Evolutionary conservation across 2,329 filamentous ascomycete species (phyloP), one percentile per base, ranked within the genome.

Genomic region (Didymella glomerata): DNA sequence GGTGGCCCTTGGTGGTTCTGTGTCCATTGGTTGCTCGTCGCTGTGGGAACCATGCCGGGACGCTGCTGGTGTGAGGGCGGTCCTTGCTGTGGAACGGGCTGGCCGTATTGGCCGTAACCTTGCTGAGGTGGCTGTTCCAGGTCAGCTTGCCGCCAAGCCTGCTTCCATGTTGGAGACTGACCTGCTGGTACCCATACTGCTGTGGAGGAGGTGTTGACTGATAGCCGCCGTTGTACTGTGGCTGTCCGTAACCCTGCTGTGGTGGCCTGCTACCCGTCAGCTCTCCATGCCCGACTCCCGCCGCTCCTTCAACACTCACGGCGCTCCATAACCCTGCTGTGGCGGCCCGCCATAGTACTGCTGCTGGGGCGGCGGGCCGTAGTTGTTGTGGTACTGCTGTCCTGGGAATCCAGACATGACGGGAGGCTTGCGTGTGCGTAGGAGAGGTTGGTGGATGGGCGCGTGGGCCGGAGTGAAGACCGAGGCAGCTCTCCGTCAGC

Each of bases 1-100:
- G 88, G 83, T 49, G 91, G 90, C 9, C 80, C 85, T 65, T 76
- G 76, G 49, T 83, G 82, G 66, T 86, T 86, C 62, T 86, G 84
- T 54, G 66, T 69, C 68, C 68, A 74, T 60, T 76, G 69, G 54
- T 72, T 73, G 66, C 61, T 71, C 52, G 62, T 71, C 20, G 60
- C 77, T 78, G 77, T 83, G 86, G 64, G 82, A 79, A 71, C 86
- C 85, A 53, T 83, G 80, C 71, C 81, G 82, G 60, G 50, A 71
- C 72, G 62, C 45, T 57, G 62, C 55, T 70, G 66, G 45, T 65
- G 63, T 36, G 68, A 67, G 25, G 69, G 67, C 14, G 68, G 65
- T 9, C 56, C 56, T 49, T 57, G 62, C 47, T 70, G 66, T 25
- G 64, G 63, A 16, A 68, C 67, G 24, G 65, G 66, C 18, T 67